A percentile compares a stretch with the other conserved stretches of the same genome.
phyloP scores from a whole-genome alignment of 371 early-diverging fungal species.

The Mucor mucedo region DNA sequence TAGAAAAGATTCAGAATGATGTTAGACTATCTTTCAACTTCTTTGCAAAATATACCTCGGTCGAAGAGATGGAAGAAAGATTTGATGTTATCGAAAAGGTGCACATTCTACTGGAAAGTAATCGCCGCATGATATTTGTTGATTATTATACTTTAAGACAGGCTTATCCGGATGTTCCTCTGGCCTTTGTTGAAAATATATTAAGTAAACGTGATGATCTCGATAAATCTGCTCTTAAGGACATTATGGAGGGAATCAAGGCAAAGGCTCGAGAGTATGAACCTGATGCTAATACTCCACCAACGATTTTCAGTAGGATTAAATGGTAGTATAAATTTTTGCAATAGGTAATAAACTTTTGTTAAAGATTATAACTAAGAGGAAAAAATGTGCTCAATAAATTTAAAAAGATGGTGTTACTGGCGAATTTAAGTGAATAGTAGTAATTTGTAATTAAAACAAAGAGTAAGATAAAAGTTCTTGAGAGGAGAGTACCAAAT shows the following conservation, averaged over 20 bases:
- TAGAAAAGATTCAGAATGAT: conserved; percentile 74
- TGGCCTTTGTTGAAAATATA: conserved; percentile 79
- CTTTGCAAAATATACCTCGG: conserved; percentile 66
- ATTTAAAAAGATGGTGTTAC: too few relatives aligned
- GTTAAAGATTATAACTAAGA: too few relatives aligned
- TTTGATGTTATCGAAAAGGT: conserved; percentile 83
- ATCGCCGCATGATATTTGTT: conserved; percentile 70
- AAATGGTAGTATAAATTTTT: conserved; percentile 38
- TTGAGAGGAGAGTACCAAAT: too few relatives aligned
- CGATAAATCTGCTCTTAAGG: conserved; percentile 72
- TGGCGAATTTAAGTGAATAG: too few relatives aligned
- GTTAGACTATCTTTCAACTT: conserved; percentile 66
- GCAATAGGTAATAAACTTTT: too few relatives aligned
- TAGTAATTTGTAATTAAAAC: too few relatives aligned
- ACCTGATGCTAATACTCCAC: conserved; percentile 51
- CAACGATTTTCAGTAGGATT: conserved; percentile 57
- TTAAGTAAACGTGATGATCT: conserved; percentile 80
- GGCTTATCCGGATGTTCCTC: conserved; percentile 82
- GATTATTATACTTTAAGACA: conserved; percentile 80
- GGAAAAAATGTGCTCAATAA: too few relatives aligned
- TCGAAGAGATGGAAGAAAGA: conserved; percentile 65
- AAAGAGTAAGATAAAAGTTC: too few relatives aligned
- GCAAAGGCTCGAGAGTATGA: conserved; percentile 73
- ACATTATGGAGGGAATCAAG: conserved; percentile 79
- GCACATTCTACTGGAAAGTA: conserved; percentile 68